A percentile compares a stretch with the other conserved stretches of the same genome.
These are phyloP conservation scores for Tylopilus plumbeoviolaceoides DNA, from an alignment of 768 basidiomycete genomes.

Conservation along the genomic window DNA sequence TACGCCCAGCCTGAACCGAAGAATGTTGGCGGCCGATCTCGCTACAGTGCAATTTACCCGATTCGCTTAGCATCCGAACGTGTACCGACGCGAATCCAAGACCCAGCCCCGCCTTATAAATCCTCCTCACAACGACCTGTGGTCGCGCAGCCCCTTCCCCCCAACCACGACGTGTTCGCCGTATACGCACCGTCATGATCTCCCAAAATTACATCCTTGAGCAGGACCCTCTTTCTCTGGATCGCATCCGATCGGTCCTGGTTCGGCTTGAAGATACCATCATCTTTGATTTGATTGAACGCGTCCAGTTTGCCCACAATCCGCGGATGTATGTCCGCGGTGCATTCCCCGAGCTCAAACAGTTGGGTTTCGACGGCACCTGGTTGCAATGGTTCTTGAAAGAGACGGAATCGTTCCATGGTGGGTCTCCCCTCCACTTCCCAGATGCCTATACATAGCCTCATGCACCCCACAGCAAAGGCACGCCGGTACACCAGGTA, in stretches of 20 bases:
- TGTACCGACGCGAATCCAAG: background rate
- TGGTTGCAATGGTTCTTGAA: constrained; percentile 99
- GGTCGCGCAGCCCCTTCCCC: background rate
- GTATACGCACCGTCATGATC: constrained; percentile 37
- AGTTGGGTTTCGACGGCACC: constrained; percentile 73
- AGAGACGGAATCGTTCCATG: constrained; percentile 93
- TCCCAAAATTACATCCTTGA: constrained; percentile 65
- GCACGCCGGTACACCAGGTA: constrained; percentile 93
- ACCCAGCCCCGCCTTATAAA: constrained; percentile 14
- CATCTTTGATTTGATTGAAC: constrained; percentile 95
- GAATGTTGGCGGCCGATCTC: no score
- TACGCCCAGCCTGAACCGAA: no score
- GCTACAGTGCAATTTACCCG: no score
- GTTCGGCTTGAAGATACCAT: constrained; percentile 96
- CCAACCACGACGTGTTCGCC: constrained; percentile 12
- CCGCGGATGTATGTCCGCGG: constrained; percentile 81
- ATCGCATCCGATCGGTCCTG: constrained; percentile 82
- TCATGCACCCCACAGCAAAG: constrained; percentile 56
- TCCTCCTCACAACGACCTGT: background rate
- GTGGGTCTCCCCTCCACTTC: constrained; percentile 41
- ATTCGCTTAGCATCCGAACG: background rate
- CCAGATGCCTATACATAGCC: background rate
- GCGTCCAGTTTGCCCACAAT: constrained; percentile 95
- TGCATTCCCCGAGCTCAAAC: constrained; percentile 72
- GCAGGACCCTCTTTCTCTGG: constrained; percentile 78